Base-by-base conservation (phyloP, 371 early-diverging fungal genomes). In the Blakeslea trispora region DNA sequence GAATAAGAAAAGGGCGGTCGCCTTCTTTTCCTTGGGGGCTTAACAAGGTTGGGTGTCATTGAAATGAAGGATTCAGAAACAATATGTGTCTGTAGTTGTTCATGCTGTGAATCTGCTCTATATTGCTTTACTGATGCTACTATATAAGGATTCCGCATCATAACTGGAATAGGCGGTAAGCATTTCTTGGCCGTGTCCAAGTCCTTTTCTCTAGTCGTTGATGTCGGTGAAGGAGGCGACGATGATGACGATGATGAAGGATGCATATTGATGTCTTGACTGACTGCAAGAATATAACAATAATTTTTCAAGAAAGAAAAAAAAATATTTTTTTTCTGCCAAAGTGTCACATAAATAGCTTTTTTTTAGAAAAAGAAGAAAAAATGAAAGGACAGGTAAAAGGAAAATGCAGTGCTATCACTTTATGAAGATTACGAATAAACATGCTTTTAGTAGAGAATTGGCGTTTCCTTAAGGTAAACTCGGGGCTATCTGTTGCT, bases 1-100 rank as follows among this genome's bases (percentile, higher is more conserved):
- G 91, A 81, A 64, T 91, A 91, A 0, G 91, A 87, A 50, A 85
- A 87, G 5, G 91, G 89, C 10, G 91, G 91, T 5, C 89, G 81
- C 31, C 86, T 71, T 45, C 86, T 78, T 41, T 76, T 78, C 37
- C 76, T 65, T 14, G 74, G 69, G 9, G 72, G 76, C 52, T 78
- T 77, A 3, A 57, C 45, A 9, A 63, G n/a, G 37, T 72, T 64
- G 19, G 81, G 81, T 13, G 71, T 57, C 63, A 78, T 66, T 5
- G 78, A 69, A 37, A 78, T 72, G 51, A 77, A 81, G 5, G 78
- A 73, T 59, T 79, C 79, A 0, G 79, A 79, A 5, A 76, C 68
- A 43, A 79, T 74, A 28, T 70, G 74, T 17, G 70, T 66, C 41
- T 74, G 66, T 11, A 79, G 50, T 47, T 79, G 79, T 6, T 69